Evolutionary conservation across 495 filamentous ascomycete genomes (phyloP).

Genomic region (Hypomontagnella submonticulosa): DNA sequence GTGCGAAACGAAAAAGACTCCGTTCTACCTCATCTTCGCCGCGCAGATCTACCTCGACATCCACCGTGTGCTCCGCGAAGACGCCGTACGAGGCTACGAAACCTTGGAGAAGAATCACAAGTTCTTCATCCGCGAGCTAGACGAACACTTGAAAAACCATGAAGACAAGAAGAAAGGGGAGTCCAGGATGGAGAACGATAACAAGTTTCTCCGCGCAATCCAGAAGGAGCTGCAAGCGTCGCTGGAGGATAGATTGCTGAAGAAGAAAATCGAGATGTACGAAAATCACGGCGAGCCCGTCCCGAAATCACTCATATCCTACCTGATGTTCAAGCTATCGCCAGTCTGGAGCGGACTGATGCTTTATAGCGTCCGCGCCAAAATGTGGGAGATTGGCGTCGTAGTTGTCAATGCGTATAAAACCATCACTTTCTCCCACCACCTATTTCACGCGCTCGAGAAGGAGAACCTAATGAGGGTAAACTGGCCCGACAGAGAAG

Average conservation of each 20-base stretch:
- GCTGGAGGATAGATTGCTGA: conserved; percentile 31
- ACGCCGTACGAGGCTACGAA: conserved; percentile 22
- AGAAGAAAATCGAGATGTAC: too few species aligned
- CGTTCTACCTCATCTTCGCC: conserved; percentile 52
- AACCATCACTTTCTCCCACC: conserved; percentile 48
- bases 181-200: too few species aligned
- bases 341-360: conserved; percentile 50
- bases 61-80: conserved; percentile 45
- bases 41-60: conserved; percentile 56
- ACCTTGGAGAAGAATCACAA: conserved; percentile 31
- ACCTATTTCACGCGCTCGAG: conserved; percentile 54
- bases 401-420: conserved; percentile 50
- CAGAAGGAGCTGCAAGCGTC: conserved; percentile 39
- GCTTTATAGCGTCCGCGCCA: conserved; percentile 44
- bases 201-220: conserved; percentile 34
- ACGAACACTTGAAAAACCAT: conserved; percentile 51
- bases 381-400: conserved; percentile 43
- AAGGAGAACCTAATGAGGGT: conserved; percentile 41
- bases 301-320: conserved; percentile 18
- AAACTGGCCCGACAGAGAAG: conserved; percentile 54
- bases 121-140: conserved; percentile 42
- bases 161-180: too few species aligned
- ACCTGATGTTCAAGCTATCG: conserved; percentile 48
- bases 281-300: not conserved
- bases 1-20: conserved; percentile 31